Base-by-base conservation (phyloP, 2,329 filamentous ascomycete genomes). In the Xenosphaeropsis pyriputrescens region DNA sequence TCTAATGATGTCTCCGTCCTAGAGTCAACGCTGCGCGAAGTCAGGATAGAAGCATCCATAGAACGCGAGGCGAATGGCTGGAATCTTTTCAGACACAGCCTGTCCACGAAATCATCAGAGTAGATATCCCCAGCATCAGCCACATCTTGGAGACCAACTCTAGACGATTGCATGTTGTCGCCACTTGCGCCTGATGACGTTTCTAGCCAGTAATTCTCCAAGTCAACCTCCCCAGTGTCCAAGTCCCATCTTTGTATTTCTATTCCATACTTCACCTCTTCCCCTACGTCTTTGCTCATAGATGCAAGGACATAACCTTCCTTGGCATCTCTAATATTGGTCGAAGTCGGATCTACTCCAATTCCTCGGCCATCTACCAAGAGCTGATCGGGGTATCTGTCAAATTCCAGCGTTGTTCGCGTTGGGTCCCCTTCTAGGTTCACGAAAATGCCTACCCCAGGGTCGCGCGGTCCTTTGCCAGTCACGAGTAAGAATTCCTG, bases 391-490 rank as follows among this genome's bases (percentile, higher is more conserved):
- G 93, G 91, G 56, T 96, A 98, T 53, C 71, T 76, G 37, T 78
- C 75, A 53, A 98, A 98, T 47, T 93, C 85, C 32, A 98, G 71
- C 0, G 91, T 95, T 3, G 91, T 88, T 33, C 93, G 72, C 12
- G 88, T 93, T 32, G 91, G 81, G 54, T 98, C 93, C 5, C 91
- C 91, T 50, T 98, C 91, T 9, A 93, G 67, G 50, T 96, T 96
- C 26, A 98, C 88, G 64, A 98, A 98, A 73, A 98, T 89, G 34
- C 91, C 91, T 37, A 98, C 88, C 5, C 88, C 91, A 1, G 86
- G 84, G 46, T 98, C 91, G 9, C 70, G 65, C 16, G 72, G 71
- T n/a, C 71, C 78, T 1, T 91, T 96, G 9, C 93, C 93, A 2
- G 88, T 95, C 1, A 93, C 86, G 0, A 98, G 65, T 6, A 98